phyloP scores from a whole-genome alignment of 331 rosid genomes.

The Malus hybrid region DNA sequence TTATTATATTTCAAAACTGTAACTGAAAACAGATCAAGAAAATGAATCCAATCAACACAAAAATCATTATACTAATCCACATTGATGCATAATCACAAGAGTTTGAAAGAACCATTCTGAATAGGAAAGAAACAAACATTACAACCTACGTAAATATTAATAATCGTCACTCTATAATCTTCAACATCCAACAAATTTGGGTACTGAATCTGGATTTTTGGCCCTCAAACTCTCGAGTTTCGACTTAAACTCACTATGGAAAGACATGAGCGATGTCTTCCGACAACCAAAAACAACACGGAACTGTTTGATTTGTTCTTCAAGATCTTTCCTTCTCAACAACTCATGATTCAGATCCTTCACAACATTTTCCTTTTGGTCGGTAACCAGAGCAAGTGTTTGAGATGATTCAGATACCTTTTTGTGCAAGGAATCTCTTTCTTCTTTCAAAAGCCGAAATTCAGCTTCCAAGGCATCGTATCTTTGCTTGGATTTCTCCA shows the following conservation, averaged over 20 bases:
- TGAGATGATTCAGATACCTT: conserved; percentile 49
- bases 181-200: conserved; percentile 45
- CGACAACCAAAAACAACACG: conserved; percentile 54
- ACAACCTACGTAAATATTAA: background rate
- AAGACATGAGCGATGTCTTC: conserved; percentile 49
- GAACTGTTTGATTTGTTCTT: conserved; percentile 65
- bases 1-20: no score
- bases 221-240: conserved; percentile 45
- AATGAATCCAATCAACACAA: no score
- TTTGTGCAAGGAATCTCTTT: conserved; percentile 54
- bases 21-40: no score
- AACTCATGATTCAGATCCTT: conserved; percentile 52
- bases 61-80: background rate
- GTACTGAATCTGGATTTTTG: conserved; percentile 31
- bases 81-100: background rate
- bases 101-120: background rate
- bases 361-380: conserved; percentile 57
- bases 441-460: conserved; percentile 45
- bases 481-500: conserved; percentile 54
- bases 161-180: background rate
- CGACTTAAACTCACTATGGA: conserved; percentile 53
- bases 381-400: conserved; percentile 38
- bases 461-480: conserved; percentile 53
- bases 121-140: background rate
- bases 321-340: conserved; percentile 64